These are phyloP conservation scores for Cercospora janseana DNA, from an alignment of 2,329 filamentous ascomycete species.

Conservation along the genomic window DNA sequence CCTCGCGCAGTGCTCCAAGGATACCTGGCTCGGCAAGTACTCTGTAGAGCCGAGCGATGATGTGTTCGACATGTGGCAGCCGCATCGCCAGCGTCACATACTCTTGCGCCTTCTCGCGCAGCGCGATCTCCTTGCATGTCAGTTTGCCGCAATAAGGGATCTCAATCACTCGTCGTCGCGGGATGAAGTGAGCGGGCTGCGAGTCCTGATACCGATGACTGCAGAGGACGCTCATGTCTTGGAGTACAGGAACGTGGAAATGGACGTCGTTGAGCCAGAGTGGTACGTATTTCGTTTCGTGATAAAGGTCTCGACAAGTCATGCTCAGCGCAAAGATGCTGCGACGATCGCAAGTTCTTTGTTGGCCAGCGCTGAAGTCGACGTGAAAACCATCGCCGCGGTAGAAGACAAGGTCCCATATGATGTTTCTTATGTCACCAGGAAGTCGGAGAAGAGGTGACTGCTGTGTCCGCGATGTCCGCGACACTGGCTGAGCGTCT, in stretches of 20 bases:
- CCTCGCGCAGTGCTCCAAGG: conserved; percentile 11
- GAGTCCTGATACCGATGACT: neutral
- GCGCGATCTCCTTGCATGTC: conserved; percentile 5
- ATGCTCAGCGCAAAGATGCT: conserved; percentile 15
- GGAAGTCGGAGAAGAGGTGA: conserved; percentile 17
- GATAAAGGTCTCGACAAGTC: conserved; percentile 20
- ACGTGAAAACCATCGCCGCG: conserved; percentile 16
- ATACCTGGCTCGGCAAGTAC: conserved; percentile 3
- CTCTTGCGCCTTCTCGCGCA: conserved; percentile 15
- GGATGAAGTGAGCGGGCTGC: neutral
- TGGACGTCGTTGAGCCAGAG: conserved; percentile 25
- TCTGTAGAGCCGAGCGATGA: conserved; percentile 5
- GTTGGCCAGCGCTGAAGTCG: conserved; percentile 11
- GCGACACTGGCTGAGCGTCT: too few species aligned
- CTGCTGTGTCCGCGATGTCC: too few species aligned
- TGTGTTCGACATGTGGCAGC: conserved; percentile 16
- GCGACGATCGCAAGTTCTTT: neutral
- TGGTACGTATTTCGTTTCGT: conserved; percentile 19
- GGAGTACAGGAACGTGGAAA: conserved; percentile 20
- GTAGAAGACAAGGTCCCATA: conserved; percentile 21
- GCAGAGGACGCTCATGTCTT: conserved; percentile 15
- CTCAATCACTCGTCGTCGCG: conserved; percentile 4
- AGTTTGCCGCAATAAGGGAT: conserved; percentile 6
- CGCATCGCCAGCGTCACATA: conserved; percentile 22
- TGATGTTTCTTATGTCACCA: conserved; percentile 23